Conservation (phyloP, 2,329 filamentous ascomycete genomes). For the Trichoderma sp. region DNA sequence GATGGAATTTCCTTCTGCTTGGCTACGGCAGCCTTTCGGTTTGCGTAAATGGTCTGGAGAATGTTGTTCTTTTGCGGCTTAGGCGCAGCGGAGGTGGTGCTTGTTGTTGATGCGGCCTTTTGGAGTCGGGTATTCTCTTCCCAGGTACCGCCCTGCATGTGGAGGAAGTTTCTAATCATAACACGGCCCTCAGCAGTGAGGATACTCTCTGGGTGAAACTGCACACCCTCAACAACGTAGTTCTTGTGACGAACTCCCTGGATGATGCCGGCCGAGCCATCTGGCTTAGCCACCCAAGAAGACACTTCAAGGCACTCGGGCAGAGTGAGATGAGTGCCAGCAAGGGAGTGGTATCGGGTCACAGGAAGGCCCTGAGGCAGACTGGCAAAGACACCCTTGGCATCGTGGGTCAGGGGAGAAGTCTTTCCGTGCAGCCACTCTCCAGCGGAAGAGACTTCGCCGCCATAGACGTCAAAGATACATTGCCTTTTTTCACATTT, state of each 20-base stretch:
- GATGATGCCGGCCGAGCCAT: slow-evolving; percentile 80
- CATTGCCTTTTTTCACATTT: slow-evolving; percentile 64
- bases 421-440: slow-evolving; percentile 98
- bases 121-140: slow-evolving; percentile 66
- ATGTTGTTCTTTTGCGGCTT: slow-evolving; percentile 73
- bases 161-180: slow-evolving; percentile 92
- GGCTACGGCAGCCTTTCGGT: slow-evolving; percentile 71
- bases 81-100: slow-evolving; percentile 28
- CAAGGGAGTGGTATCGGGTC: slow-evolving; percentile 93
- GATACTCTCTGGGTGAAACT: slow-evolving; percentile 98
- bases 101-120: slow-evolving; percentile 37
- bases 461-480: slow-evolving; percentile 91
- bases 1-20: slow-evolving; percentile 84
- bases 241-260: slow-evolving; percentile 96
- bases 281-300: slow-evolving; percentile 79
- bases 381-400: slow-evolving; percentile 85
- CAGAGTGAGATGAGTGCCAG: slow-evolving; percentile 83
- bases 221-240: slow-evolving; percentile 88
- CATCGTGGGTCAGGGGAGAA: slow-evolving; percentile 83
- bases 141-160: slow-evolving; percentile 89
- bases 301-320: slow-evolving; percentile 84
- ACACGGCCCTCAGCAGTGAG: slow-evolving; percentile 81
- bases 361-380: slow-evolving; percentile 79
- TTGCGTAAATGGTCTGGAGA: slow-evolving; percentile 83
- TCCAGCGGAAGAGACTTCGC: slow-evolving; percentile 85